Base-by-base conservation (phyloP, 1,139 yeast species). In the Taphrina sp. region DNA sequence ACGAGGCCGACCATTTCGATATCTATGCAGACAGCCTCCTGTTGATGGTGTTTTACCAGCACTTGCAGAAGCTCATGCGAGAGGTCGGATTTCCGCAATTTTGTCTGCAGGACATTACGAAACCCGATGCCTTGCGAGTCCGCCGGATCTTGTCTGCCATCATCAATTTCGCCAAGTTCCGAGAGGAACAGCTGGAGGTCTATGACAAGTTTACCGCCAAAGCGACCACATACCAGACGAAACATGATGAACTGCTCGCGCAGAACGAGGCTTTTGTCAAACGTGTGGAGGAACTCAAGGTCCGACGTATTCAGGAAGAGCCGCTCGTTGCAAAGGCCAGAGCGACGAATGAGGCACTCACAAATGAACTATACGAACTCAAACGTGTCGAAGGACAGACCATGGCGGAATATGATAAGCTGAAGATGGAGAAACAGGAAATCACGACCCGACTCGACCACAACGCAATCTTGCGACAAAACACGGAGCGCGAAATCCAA, bases 111-210 rank as follows among this genome's bases (percentile, higher is more conserved):
- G 96, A 89, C 69, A 72, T 79, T 37, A 72, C 75, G 51, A 79
- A 76, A 60, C 96, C 96, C 0, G 95, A 88, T 22, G 75, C 86
- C 0, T 70, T 69, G 46, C 72, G 95, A 58, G 74, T 81, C 2
- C 72, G 81, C 61, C 73, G 94, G 47, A 75, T 86, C 17, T 69
- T 89, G 28, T 86, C 95, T 66, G 95, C 94, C 1, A 82, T 89
- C 52, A 85, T 88, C 16, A 88, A 89, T 66, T 89, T 80, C 72
- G 95, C 95, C 1, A 72, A 94, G 58, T 88, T 85, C 64, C 75
- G 95, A 62, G 95, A 87, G 64, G 86, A 82, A 61, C 81, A 85
- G 57, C 78, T 85, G 66, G 76, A 74, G 19, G 89, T 81, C 63
- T 82, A 85, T 64, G 89, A 83, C 58, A 77, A 76, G 24, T 72